Base-by-base conservation (phyloP, 139 green algal genomes). In the Spirogloea muscicola region DNA sequence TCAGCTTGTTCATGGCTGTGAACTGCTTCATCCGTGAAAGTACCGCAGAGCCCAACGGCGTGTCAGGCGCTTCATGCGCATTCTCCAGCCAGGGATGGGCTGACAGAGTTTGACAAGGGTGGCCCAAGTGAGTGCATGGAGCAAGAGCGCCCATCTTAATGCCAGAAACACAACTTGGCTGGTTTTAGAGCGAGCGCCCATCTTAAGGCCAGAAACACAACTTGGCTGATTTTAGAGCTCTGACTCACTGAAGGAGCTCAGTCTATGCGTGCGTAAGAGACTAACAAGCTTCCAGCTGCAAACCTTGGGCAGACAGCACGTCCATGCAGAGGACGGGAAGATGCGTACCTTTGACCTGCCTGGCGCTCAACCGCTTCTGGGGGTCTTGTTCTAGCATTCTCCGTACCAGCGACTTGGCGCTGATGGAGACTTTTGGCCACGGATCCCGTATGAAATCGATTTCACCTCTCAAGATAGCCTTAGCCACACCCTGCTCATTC, bases 1-100 rank as follows among this genome's bases (percentile, higher is more conserved):
- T 97, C 39, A 99, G 86, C 69, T 92, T 91, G 90, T 97, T 97
- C 87, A 96, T 93, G 59, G 52, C 84, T 16, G 88, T 87, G 86
- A 98, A 99, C 29, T 89, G 84, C 70, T 89, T 87, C 70, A 98
- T 88, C 58, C 93, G 88, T 18, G 82, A 85, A 16, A 96, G 58
- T 48, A 98, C 91, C 3, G 81, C 88, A 51, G 91, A 87, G 76
- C 94, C 90, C 34, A 93, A 72, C 25, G 88, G 86, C 65, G 84
- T 85, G 63, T 94, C 89, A 1, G 84, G 81, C 9, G 90, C 91
- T 16, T 85, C 84, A 42, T 90, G 89, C 57, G 92, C 86, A 77
- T 93, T 88, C 1, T 76, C 81, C 84, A 97, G 88, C 94, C 94
- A 98, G n/a, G 90, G 87, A 81, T 98, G 92, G 55, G 87, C 72